Percentiles rank a stretch among this genome's conserved stretches.
These are phyloP conservation scores for Penicillium brevicompactum DNA, from an alignment of 2,329 filamentous ascomycete genomes.

Conservation along the genomic window DNA sequence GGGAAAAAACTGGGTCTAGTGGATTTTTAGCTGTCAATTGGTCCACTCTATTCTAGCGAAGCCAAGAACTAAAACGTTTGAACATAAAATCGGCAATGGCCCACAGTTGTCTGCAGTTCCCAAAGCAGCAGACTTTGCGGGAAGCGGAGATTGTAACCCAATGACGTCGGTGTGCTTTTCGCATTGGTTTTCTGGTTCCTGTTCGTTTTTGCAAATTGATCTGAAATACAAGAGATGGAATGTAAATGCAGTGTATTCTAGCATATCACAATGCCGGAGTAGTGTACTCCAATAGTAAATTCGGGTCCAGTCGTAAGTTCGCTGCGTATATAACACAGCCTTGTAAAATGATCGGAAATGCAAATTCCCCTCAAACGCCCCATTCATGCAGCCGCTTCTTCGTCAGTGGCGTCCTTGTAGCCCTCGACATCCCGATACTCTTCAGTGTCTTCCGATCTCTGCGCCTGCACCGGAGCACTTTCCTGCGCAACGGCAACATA, in stretches of 20 bases:
- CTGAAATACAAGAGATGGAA: neutral
- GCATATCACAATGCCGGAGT: slow-evolving; percentile 9
- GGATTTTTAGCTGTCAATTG: slow-evolving; percentile 5
- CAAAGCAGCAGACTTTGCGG: neutral
- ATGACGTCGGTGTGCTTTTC: slow-evolving; percentile 27
- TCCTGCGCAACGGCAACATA: slow-evolving; percentile 59
- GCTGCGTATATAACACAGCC: neutral
- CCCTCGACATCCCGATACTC: slow-evolving; percentile 7
- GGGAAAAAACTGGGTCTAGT: slow-evolving; percentile 13
- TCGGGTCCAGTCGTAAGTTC: neutral
- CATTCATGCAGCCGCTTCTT: neutral
- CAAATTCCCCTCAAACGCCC: neutral
- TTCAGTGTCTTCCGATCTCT: neutral
- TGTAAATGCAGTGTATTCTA: neutral
- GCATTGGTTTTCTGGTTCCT: neutral
- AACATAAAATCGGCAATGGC: no score
- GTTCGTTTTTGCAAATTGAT: no score
- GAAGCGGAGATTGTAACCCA: slow-evolving; percentile 21
- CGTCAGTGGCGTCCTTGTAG: slow-evolving; percentile 8
- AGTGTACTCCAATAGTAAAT: slow-evolving; percentile 19
- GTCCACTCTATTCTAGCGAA: neutral
- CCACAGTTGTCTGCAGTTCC: no score
- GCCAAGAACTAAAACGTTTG: neutral
- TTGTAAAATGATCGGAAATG: neutral
- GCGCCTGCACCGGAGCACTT: neutral